Evolutionary conservation across 495 filamentous ascomycete species (phyloP).

Genomic region (Penicillium riverlandense): DNA sequence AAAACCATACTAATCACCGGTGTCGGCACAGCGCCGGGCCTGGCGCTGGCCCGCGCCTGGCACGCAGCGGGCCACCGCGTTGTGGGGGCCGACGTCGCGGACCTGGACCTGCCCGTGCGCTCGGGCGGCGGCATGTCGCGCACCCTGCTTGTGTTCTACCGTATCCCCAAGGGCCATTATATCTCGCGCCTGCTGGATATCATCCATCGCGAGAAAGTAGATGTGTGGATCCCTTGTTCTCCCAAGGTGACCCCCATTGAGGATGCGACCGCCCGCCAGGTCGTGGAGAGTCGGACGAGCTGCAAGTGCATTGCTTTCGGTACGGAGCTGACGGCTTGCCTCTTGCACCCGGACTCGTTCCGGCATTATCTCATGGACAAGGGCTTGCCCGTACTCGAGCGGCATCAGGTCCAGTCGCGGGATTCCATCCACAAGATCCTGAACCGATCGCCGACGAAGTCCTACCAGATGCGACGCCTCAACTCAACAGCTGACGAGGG

Average conservation of each 20-base stretch:
- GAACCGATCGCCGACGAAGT: constrained; percentile 36
- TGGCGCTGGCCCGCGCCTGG: constrained; percentile 61
- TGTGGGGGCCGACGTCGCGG: constrained; percentile 62
- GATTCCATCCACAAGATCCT: constrained; percentile 53
- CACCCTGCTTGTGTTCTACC: constrained; percentile 44
- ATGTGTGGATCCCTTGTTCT: constrained; percentile 70
- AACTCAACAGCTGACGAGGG: constrained; percentile 40
- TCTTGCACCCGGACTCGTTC: constrained; percentile 56
- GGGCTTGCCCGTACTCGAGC: constrained; percentile 52
- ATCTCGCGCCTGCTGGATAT: constrained; percentile 47
- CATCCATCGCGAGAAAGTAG: constrained; percentile 52
- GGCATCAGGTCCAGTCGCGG: constrained; percentile 46
- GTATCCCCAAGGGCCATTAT: constrained; percentile 40
- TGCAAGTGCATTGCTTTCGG: constrained; percentile 58
- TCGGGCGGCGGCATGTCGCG: constrained; percentile 37
- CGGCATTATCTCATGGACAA: constrained; percentile 41
- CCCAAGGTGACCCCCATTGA: constrained; percentile 50
- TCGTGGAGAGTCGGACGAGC: constrained; percentile 47
- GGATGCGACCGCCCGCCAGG: constrained; percentile 57
- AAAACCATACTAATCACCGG: constrained; percentile 66
- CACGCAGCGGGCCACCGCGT: constrained; percentile 59
- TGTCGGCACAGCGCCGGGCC: constrained; percentile 60
- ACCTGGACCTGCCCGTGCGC: constrained; percentile 40
- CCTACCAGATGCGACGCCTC: constrained; percentile 58
- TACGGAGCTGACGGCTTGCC: constrained; percentile 34